Percentiles rank a stretch among this genome's conserved stretches.
Evolutionary conservation across 352 stramenopile species (phyloP).

Genomic region (Phytopythium kandeliae): DNA sequence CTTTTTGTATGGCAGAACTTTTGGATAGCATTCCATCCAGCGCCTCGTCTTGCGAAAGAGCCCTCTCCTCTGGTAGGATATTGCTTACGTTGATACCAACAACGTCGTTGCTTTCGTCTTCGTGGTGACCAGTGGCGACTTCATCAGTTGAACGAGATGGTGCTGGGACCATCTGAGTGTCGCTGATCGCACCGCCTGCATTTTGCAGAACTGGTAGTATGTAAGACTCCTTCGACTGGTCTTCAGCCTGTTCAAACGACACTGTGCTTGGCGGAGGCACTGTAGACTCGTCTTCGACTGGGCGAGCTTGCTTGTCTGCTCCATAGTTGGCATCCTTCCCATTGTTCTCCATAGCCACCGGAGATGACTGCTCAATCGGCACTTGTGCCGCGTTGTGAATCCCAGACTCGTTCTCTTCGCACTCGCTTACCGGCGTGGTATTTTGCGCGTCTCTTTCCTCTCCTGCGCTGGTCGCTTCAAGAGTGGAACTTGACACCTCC

Average conservation of each 20-base stretch:
- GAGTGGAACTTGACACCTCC: neutral
- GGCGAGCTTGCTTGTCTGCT: neutral
- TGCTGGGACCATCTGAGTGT: neutral
- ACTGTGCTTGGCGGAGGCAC: neutral
- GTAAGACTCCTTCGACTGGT: neutral
- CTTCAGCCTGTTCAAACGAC: too few relatives aligned
- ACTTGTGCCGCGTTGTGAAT: neutral
- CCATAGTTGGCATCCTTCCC: neutral
- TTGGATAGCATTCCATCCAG: too few relatives aligned
- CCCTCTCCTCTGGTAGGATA: too few relatives aligned
- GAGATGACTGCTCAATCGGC: neutral
- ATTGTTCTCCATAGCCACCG: neutral
- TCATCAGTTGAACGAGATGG: neutral
- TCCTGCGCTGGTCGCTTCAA: neutral
- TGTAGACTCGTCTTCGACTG: neutral
- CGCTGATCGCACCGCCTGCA: too few relatives aligned
- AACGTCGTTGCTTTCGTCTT: neutral
- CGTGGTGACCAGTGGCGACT: neutral
- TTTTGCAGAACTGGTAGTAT: neutral
- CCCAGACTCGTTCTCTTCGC: slow-evolving; percentile 1
- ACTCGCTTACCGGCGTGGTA: neutral
- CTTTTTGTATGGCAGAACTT: neutral
- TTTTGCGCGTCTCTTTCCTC: neutral
- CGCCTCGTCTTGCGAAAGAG: neutral
- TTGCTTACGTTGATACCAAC: neutral